Evolutionary conservation across 306 rosid species (phyloP).

Genomic region (Acacia acuminata): DNA sequence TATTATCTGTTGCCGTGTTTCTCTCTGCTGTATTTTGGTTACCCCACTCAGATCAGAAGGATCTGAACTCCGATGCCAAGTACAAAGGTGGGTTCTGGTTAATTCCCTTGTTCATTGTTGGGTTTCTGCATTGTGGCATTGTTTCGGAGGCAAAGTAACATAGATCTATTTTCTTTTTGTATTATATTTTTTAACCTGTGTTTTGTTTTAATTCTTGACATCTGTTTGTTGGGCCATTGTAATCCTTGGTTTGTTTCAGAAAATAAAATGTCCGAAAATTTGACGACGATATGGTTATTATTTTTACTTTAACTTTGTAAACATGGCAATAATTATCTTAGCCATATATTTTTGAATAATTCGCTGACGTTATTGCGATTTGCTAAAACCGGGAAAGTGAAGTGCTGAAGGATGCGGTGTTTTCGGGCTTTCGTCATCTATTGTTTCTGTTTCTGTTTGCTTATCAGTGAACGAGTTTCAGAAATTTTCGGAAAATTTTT

Average conservation of each 20-base stretch:
- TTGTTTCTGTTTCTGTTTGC: constrained; percentile 13
- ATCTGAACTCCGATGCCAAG: constrained; percentile 52
- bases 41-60: constrained; percentile 68
- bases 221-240: constrained; percentile 10
- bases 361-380: constrained; percentile 16
- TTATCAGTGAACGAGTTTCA: constrained; percentile 17
- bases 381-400: background rate
- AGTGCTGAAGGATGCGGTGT: constrained; percentile 2
- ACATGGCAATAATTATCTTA: background rate
- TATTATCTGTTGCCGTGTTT: constrained; percentile 63
- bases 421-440: background rate
- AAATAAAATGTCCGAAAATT: constrained; percentile 26
- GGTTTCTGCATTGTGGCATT: constrained; percentile 43
- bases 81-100: constrained; percentile 57
- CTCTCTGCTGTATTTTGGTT: constrained; percentile 87
- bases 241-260: constrained; percentile 30
- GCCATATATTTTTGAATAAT: background rate
- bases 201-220: constrained; percentile 20
- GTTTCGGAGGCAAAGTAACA: constrained; percentile 31
- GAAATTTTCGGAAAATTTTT: constrained; percentile 7
- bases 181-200: background rate
- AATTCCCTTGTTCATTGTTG: background rate
- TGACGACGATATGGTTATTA: background rate
- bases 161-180: constrained; percentile 55
- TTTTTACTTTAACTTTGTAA: background rate